Conservation (phyloP, 768 basidiomycete genomes). For the Cystoderma amianthinum region DNA sequence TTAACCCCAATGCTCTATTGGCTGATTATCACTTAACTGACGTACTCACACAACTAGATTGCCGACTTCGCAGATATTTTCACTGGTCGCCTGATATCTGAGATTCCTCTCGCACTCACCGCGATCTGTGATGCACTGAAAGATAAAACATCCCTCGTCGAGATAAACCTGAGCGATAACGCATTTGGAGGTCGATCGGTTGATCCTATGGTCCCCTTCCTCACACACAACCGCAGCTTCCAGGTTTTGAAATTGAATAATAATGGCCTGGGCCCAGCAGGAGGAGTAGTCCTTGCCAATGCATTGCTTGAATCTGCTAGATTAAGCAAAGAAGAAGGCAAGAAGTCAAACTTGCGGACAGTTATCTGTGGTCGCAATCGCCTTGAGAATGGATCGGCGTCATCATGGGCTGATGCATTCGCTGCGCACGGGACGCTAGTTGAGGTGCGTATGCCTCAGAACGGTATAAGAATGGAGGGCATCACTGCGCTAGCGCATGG, state of each 20-base stretch:
- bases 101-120: conserved; percentile 86
- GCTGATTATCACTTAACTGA: background rate
- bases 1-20: too few relatives aligned
- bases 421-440: conserved; percentile 72
- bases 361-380: conserved; percentile 94
- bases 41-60: conserved; percentile 41
- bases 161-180: conserved; percentile 91
- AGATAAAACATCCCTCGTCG: conserved; percentile 71
- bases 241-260: conserved; percentile 89
- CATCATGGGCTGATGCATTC: conserved; percentile 83
- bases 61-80: conserved; percentile 98
- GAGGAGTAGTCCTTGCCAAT: conserved; percentile 78
- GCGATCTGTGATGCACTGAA: conserved; percentile 86
- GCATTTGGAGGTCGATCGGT: conserved; percentile 95
- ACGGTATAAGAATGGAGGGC: conserved; percentile 93
- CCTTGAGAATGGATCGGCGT: conserved; percentile 86
- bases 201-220: conserved; percentile 88
- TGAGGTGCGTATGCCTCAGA: conserved; percentile 94
- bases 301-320: conserved; percentile 76
- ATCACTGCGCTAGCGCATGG: conserved; percentile 75
- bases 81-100: conserved; percentile 90
- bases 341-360: conserved; percentile 63
- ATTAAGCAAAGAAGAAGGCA: conserved; percentile 57
- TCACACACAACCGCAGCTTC: conserved; percentile 76
- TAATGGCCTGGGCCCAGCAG: conserved; percentile 91